These are phyloP conservation scores for Globisporangium orthogonon DNA, from an alignment of 352 stramenopile species.

Conservation along the genomic window DNA sequence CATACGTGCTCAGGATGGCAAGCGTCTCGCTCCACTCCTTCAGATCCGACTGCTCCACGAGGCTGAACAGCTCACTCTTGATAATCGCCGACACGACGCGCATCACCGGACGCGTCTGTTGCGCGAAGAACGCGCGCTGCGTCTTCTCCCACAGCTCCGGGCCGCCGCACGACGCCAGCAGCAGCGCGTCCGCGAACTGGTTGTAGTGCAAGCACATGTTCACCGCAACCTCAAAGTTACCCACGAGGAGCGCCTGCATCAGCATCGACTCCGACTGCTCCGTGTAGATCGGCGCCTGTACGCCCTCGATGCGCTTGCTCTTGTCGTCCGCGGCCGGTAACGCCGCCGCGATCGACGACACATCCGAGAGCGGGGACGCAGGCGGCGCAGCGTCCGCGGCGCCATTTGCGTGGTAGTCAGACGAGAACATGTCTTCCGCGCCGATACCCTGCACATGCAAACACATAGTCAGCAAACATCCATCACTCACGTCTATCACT, in stretches of 20 bases:
- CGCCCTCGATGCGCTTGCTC: conserved; percentile 66
- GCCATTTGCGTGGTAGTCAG: conserved; percentile 50
- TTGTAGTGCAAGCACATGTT: conserved; percentile 95
- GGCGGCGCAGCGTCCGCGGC: conserved; percentile 9
- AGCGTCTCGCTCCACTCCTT: conserved; percentile 96
- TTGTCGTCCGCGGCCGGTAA: conserved; percentile 57
- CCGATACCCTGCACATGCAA: conserved; percentile 35
- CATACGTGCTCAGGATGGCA: conserved; percentile 97
- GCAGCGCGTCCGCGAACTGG: conserved; percentile 94
- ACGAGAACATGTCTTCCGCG: conserved; percentile 75
- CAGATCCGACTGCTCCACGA: conserved; percentile 89
- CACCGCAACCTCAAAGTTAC: conserved; percentile 97
- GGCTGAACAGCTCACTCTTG: conserved; percentile 87
- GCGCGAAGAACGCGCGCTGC: conserved; percentile 92
- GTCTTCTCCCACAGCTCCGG: conserved; percentile 95
- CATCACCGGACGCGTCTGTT: conserved; percentile 90
- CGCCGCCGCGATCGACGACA: conserved; percentile 39
- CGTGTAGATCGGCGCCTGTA: conserved; percentile 69
- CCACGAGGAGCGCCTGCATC: conserved; percentile 95
- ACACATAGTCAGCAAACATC: conserved; percentile 7
- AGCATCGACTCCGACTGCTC: conserved; percentile 89
- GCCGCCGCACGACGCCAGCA: conserved; percentile 91
- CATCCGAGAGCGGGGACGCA: conserved; percentile 34
- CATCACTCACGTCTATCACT: background rate
- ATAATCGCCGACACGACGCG: conserved; percentile 95